Base-by-base conservation (phyloP, 805 yeast genomes). In the Zygoascus ofunaensis region DNA sequence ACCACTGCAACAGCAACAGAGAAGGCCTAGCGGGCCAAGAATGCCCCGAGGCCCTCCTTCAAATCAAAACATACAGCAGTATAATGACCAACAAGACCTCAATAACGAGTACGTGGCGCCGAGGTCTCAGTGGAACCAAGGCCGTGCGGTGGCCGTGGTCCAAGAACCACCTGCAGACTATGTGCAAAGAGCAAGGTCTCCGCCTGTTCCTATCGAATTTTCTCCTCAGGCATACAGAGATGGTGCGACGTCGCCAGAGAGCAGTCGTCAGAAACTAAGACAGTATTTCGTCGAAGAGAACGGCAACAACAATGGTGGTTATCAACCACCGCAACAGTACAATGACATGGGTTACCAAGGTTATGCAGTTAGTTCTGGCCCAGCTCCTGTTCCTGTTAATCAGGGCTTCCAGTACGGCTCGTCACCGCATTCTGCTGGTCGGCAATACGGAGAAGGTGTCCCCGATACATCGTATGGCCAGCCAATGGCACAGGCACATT, bases 21-120 rank as follows among this genome's bases (percentile, higher is more conserved):
- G 41, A 37, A 23, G 47, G 22, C 41, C 43, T 10, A 45, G 45
- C 20, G 43, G 47, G 2, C 47, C 47, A 2, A 14, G 47, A 39
- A 30, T 38, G 23, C 41, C 35, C 8, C 44, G 40, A 10, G 40
- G 20, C 19, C 22, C 14, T 24, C 34, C 19, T 8, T 12, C 18
- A 8, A 7, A 26, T 8, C 10, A 26, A 8, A n/a, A n/a, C n/a
- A n/a, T n/a, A n/a, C 30, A 26, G 30, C 30, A 26, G 30, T 12
- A 26, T 7, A 26, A 12, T 26, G 30, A 12, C 12, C 10, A 7
- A 26, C 7, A 7, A 8, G 30, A 12, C 3, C 4, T 4, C 32
- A n/a, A 22, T 37, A 30, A 32, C 14, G 39, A 32, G 7, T 43
- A 43, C 23, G 30, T 28, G 8, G 22, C 46, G 3, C 46, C 46